These are phyloP conservation scores for Sordariomycetes sp. DNA, from an alignment of 2,329 filamentous ascomycete genomes.

Conservation along the genomic window DNA sequence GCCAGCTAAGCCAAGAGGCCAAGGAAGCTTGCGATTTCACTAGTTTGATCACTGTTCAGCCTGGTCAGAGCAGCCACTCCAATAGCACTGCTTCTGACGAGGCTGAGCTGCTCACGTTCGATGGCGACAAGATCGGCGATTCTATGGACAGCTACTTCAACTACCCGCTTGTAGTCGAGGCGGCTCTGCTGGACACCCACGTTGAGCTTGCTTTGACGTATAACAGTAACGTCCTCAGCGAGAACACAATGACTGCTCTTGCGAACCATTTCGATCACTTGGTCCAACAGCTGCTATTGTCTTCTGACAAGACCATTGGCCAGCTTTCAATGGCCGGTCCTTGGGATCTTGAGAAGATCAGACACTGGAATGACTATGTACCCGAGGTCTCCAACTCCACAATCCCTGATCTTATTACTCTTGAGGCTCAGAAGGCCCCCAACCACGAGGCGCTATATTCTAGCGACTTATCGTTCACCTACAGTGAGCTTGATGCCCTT, in stretches of 20 bases:
- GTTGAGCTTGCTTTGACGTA: constrained; percentile 7
- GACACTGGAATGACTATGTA: constrained; percentile 2
- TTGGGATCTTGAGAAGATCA: constrained; percentile 4
- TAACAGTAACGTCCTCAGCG: constrained; percentile 2
- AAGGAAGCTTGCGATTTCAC: constrained; percentile 11
- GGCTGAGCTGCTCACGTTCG: neutral
- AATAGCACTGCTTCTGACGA: neutral
- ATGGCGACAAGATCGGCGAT: neutral
- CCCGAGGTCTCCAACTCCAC: neutral
- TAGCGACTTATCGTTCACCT: constrained; percentile 19
- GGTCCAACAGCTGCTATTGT: neutral
- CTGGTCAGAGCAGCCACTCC: neutral
- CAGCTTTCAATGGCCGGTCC: constrained; percentile 1
- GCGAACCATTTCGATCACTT: neutral
- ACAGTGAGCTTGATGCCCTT: constrained; percentile 18
- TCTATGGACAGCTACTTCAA: constrained; percentile 12
- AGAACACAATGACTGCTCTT: neutral
- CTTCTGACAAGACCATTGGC: neutral
- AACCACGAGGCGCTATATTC: constrained; percentile 4
- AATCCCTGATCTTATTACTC: constrained; percentile 1
- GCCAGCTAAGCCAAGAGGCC: constrained; percentile 6
- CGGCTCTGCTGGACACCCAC: constrained; percentile 3
- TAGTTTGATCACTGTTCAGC: constrained; percentile 10
- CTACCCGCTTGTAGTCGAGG: constrained; percentile 4
- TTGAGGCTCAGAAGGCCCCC: constrained; percentile 7